These are phyloP conservation scores for Nothophytophthora sp. DNA, from an alignment of 352 stramenopile genomes.

Conservation along the genomic window DNA sequence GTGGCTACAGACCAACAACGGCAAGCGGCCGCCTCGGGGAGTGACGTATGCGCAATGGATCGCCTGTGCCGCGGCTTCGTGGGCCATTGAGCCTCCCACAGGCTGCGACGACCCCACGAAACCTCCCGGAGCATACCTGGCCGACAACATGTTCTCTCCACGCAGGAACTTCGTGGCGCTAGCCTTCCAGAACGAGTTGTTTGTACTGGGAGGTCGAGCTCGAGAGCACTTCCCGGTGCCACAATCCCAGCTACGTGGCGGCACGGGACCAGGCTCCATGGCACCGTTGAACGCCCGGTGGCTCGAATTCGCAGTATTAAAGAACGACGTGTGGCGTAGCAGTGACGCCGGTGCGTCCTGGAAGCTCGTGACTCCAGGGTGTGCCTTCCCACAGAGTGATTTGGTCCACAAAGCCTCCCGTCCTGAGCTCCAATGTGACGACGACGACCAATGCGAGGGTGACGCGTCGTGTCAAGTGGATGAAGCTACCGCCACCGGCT, in stretches of 20 bases:
- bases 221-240: constrained; percentile 62
- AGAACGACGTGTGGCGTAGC: constrained; percentile 84
- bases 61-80: constrained; percentile 53
- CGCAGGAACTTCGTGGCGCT: constrained; percentile 66
- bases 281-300: constrained; percentile 46
- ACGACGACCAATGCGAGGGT: constrained; percentile 65
- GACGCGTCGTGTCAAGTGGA: constrained; percentile 63
- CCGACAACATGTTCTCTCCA: constrained; percentile 81
- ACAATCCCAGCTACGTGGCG: constrained; percentile 48
- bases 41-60: constrained; percentile 72
- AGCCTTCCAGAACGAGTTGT: constrained; percentile 60
- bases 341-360: constrained; percentile 68
- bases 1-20: constrained; percentile 75
- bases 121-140: constrained; percentile 63
- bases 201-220: constrained; percentile 61
- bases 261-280: constrained; percentile 21
- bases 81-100: constrained; percentile 42
- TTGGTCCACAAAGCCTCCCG: constrained; percentile 55
- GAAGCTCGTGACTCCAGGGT: constrained; percentile 72
- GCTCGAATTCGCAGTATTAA: constrained; percentile 69
- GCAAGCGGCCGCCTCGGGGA: constrained; percentile 56
- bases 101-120: constrained; percentile 62
- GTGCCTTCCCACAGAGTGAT: constrained; percentile 47
- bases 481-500: constrained; percentile 36
- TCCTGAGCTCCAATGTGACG: constrained; percentile 54